A percentile compares a stretch with the other conserved stretches of the same genome.
These are phyloP conservation scores for Monosporascus sp. DNA, from an alignment of 2,329 filamentous ascomycete genomes.

Conservation along the genomic window DNA sequence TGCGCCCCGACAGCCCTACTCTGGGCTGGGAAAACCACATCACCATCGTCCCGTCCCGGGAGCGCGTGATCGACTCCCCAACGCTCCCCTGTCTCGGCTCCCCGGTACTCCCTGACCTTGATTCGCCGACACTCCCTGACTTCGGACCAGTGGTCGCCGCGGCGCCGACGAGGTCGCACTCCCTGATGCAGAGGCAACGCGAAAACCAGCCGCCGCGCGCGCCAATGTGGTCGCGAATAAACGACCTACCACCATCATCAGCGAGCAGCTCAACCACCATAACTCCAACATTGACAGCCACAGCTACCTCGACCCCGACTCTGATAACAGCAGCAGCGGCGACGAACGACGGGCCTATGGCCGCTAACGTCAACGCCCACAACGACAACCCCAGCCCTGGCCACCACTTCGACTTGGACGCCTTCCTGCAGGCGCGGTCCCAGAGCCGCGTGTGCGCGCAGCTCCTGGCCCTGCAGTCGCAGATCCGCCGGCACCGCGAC, in stretches of 20 bases:
- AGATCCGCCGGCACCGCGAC: slow-evolving; percentile 43
- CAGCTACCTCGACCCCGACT: too few relatives aligned
- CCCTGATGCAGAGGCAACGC: too few relatives aligned
- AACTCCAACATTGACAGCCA: too few relatives aligned
- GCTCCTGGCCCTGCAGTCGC: slow-evolving; percentile 41
- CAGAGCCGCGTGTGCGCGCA: slow-evolving; percentile 46
- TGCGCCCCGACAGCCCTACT: slow-evolving; percentile 56
- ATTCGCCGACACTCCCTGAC: too few relatives aligned
- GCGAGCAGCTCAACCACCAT: too few relatives aligned
- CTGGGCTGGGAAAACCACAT: slow-evolving; percentile 45
- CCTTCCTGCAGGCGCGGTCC: slow-evolving; percentile 37
- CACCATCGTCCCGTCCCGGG: slow-evolving; percentile 3
- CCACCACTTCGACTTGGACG: slow-evolving; percentile 22
- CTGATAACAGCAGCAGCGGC: neutral
- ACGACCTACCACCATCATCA: too few relatives aligned
- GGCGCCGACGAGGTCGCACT: too few relatives aligned
- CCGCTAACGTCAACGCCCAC: slow-evolving; percentile 1
- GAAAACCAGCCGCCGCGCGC: too few relatives aligned
- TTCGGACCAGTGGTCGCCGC: too few relatives aligned
- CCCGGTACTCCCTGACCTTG: too few relatives aligned
- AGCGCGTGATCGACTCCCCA: neutral
- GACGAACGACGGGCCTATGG: neutral
- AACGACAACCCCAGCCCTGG: slow-evolving; percentile 13
- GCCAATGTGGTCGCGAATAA: too few relatives aligned
- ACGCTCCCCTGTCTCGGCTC: too few relatives aligned